Base-by-base conservation (phyloP, 257 asterid species). In the Solanum appendiculatum region DNA sequence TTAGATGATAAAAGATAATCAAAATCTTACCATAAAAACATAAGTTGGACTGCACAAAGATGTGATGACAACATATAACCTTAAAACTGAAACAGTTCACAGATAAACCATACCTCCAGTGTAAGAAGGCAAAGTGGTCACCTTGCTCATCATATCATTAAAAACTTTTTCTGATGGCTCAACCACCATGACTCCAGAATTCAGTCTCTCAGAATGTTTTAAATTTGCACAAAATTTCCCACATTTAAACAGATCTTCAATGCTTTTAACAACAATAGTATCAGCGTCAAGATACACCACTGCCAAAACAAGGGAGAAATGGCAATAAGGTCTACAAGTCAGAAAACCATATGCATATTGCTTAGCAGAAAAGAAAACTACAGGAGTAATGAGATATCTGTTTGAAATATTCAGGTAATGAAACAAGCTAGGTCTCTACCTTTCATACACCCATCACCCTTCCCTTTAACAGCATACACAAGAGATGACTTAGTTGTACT, bases 221-320 rank as follows among this genome's bases (percentile, higher is more conserved):
- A 83, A 60, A 64, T 83, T 83, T 83, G 86, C 86, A 83, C 86
- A 58, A 2, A 83, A 83, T 56, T 56, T 83, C 58, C 86, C 74
- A 39, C 86, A 58, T 83, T 64, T 83, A 36, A 60, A 83, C 54
- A 83, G 75, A 83, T 58, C 86, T 60, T 83, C 74, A 82, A 97
- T 92, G 92, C 91, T 94, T 95, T 97, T 97, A 77, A 97, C 98
- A 60, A 97, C 99, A 63, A 97, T 93, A 18, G 99, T 97, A 94
- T 97, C 99, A 89, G 99, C 99, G 87, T 97, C 99, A 89, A 97
- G 86, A 83, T 83, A 83, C 51, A 58, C 86, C 86, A 83, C 86
- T 83, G 86, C 77, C 56, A 83, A 60, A 83, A 60, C 83, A 85
- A 56, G 36, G 74, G 81, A 58, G 75, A 60, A 60, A 83, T 34